phyloP scores from a whole-genome alignment of 805 yeast genomes.

The Kregervanrija pseudodelftensis region DNA sequence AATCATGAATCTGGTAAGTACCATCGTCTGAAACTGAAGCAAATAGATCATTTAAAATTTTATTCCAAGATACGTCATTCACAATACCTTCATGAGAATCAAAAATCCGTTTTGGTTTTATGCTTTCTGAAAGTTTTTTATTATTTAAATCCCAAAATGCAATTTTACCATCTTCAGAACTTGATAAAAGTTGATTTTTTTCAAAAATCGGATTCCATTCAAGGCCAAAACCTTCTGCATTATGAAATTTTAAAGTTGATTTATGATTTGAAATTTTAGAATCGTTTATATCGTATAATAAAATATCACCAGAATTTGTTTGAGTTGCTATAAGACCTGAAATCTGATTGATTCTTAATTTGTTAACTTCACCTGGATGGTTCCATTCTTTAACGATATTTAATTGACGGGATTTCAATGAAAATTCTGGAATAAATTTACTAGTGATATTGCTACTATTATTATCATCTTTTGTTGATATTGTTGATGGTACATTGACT shows the following conservation, averaged over 20 bases:
- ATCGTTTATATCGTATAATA: conserved; percentile 32
- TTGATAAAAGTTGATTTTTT: conserved; percentile 45
- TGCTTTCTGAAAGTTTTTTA: conserved; percentile 3
- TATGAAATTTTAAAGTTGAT: conserved; percentile 44
- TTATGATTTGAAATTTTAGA: conserved; percentile 10
- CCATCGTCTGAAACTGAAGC: conserved; percentile 71
- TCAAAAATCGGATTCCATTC: conserved; percentile 49
- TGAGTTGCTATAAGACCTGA: conserved; percentile 46
- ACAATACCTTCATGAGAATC: conserved; percentile 50
- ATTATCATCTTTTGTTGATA: conserved; percentile 25
- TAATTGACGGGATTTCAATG: conserved; percentile 31
- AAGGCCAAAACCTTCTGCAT: conserved; percentile 60
- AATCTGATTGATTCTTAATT: conserved; percentile 46
- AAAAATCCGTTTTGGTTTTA: conserved; percentile 41
- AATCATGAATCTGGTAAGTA: conserved; percentile 54
- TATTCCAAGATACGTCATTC: conserved; percentile 61
- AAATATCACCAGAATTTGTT: conserved; percentile 44
- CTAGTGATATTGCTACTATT: neutral
- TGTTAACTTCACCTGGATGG: conserved; percentile 63
- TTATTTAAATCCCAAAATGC: conserved; percentile 60
- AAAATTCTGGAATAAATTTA: conserved; percentile 14
- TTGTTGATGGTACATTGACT: conserved; percentile 42
- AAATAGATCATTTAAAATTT: conserved; percentile 36
- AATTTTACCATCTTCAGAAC: conserved; percentile 59
- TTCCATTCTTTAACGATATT: conserved; percentile 42